Evolutionary conservation across 192 early-diverging fungal genomes (phyloP), one percentile per base, ranked within the genome.

Genomic region (Coemansia reversa): DNA sequence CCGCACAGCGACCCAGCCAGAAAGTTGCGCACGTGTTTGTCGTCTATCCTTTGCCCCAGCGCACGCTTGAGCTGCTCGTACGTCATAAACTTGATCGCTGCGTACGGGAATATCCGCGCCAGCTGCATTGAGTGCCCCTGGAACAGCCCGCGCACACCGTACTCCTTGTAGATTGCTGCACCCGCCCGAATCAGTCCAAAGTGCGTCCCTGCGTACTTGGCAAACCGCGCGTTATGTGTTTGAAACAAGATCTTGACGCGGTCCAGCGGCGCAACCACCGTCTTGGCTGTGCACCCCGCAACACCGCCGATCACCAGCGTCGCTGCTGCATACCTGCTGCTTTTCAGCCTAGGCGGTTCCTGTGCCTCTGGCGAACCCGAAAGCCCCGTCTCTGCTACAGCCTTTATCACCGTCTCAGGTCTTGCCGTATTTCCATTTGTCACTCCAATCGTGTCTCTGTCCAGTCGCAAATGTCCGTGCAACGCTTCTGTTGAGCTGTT

Each of bases 61-160:
- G 84, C 82, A 49, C 77, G 62, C 62, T 85, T 83, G 62, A 88
- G 89, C 76, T 99, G 95, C 82, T 99, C 97, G 72, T 93, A 96
- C 7, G 89, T 88, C 86, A 96, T 94, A 68, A 96, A 99, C 73
- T 97, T 97, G 73, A 99, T 91, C 8, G 94, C 92, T 0, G 94
- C 92, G 67, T 97, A 99, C 4, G 97, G 97, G 72, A 97, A 97
- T 62, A 99, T 96, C 27, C 97, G 82, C 1, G 95, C 80, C 4
- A 99, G 78, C 29, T 95, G 95, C 42, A 93, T 95, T 20, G 89
- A 93, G 69, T 99, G 94, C 39, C 97, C 97, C 80, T 95, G 94
- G 61, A 95, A 96, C 22, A 99, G 83, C 5, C 94, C 95, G 4
- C 75, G 75, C 3, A 90, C 29, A 0, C 97, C 97, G 71, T 86